Evolutionary conservation across 805 yeast species (phyloP), one percentile per base, ranked within the genome.

Genomic region (Kuraishia hungarica): DNA sequence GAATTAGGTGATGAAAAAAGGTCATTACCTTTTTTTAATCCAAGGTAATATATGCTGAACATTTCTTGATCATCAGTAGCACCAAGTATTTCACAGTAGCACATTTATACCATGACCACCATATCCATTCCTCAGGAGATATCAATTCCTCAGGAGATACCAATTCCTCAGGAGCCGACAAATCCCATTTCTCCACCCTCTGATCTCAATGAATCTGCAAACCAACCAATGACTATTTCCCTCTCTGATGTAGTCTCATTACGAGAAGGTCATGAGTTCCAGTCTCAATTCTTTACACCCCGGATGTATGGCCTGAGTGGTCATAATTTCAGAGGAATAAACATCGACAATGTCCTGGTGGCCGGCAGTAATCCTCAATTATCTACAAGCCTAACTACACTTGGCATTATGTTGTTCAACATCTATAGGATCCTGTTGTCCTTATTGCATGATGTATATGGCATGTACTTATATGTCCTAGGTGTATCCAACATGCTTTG

Each of bases 281-380:
- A 35, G n/a, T 35, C 43, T 13, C 56, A 43, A 28, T 57, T 56
- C 43, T 57, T 58, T 43, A 23, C 47, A 39, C 54, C 47, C 26
- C 22, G 19, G 3, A 28, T 29, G 46, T 28, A 19, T 23, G 52
- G 54, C 19, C 23, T 51, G 52, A 17, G 48, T 22, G 48, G 55
- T 26, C 50, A 53, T 47, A 47, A 24, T 17, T 50, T 21, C 23
- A 51, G 56, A 43, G 53, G 55, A 47, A 50, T 48, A 24, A 51
- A 56, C 53, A 2, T 55, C 52, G 6, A 53, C 65, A 29, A 35
- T n/a, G n/a, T 53, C 28, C 4, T 50, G 6, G 29, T 39, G 21
- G 24, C 55, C 13, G 55, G 55, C 2, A 53, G 24, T 7, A 53
- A 52, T 35, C n/a, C n/a, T 26, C 6, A 23, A 2, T 17, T 20